Evolutionary conservation across 768 basidiomycete species (phyloP).

Genomic region (Suillus variegatus): DNA sequence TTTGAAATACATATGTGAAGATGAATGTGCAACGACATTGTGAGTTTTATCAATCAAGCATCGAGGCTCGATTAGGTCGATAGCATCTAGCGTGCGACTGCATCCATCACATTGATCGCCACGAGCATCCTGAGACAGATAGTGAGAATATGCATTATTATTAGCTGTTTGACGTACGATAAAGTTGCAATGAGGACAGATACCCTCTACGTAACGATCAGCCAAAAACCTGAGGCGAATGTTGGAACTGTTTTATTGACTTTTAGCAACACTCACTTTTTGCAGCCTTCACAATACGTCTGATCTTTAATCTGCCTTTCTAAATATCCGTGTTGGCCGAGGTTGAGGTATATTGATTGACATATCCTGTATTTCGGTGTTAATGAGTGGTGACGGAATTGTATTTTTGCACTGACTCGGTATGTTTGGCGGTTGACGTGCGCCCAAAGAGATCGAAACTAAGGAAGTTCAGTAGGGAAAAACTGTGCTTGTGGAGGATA

Average conservation of each 20-base stretch:
- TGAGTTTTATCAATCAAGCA: constrained; percentile 87
- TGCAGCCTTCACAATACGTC: constrained; percentile 92
- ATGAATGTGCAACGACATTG: constrained; percentile 69
- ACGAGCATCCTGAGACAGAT: constrained; percentile 73
- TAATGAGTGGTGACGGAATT: background rate
- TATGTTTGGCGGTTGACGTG: constrained; percentile 88
- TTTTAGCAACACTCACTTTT: constrained; percentile 52
- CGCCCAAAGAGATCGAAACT: constrained; percentile 97
- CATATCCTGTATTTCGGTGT: constrained; percentile 60
- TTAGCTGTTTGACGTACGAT: constrained; percentile 49
- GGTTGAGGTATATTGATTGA: constrained; percentile 85
- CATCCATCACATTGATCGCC: constrained; percentile 99
- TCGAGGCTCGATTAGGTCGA: constrained; percentile 92
- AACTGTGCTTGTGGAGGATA: constrained; percentile 1
- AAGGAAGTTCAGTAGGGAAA: background rate
- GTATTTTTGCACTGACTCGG: constrained; percentile 57
- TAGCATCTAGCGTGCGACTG: constrained; percentile 87
- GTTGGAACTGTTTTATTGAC: constrained; percentile 6
- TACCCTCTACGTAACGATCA: constrained; percentile 98
- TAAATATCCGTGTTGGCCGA: constrained; percentile 75
- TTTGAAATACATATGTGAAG: constrained; percentile 90
- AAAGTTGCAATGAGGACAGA: constrained; percentile 89
- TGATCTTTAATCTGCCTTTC: constrained; percentile 88
- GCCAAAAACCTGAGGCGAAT: constrained; percentile 73
- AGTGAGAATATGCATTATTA: background rate